Evolutionary conservation across 2,329 filamentous ascomycete genomes (phyloP).

Genomic region (Magnaporthales sp.): DNA sequence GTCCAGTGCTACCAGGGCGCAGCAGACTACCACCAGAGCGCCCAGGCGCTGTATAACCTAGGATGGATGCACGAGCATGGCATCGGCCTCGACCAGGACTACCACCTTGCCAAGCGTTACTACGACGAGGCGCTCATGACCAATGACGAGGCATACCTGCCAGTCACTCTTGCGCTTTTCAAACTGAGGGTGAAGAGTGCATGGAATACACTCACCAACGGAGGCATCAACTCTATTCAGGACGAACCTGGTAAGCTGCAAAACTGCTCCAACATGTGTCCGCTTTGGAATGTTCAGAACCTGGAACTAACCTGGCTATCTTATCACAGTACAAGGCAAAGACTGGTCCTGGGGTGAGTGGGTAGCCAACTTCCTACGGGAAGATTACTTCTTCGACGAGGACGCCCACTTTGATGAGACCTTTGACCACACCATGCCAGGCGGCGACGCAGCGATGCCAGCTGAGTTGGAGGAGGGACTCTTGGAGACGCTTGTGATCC

Average conservation of each 20-base stretch:
- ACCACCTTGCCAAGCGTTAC: conserved; percentile 91
- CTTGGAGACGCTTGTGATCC: conserved; percentile 72
- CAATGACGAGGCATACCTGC: conserved; percentile 87
- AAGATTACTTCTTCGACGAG: conserved; percentile 57
- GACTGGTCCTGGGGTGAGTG: conserved; percentile 77
- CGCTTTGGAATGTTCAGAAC: neutral
- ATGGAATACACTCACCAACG: conserved; percentile 89
- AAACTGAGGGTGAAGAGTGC: conserved; percentile 80
- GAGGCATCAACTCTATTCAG: conserved; percentile 85
- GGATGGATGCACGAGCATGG: conserved; percentile 99
- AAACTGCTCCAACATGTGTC: neutral
- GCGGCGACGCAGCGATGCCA: conserved; percentile 51
- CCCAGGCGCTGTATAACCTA: conserved; percentile 92
- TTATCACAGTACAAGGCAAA: conserved; percentile 51
- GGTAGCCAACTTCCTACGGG: conserved; percentile 75
- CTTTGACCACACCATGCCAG: conserved; percentile 47
- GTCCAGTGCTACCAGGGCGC: conserved; percentile 88
- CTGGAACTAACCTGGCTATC: conserved; percentile 18
- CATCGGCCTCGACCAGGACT: conserved; percentile 85
- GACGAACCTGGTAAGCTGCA: conserved; percentile 67
- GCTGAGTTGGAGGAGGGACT: conserved; percentile 66
- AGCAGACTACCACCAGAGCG: conserved; percentile 83
- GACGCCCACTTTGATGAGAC: conserved; percentile 48
- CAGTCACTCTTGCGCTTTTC: conserved; percentile 78
- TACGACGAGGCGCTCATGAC: conserved; percentile 90